A percentile compares a stretch with the other conserved stretches of the same genome.
phyloP scores from a whole-genome alignment of 176 grass and related monocot species.

The Bonia amplexicaulis region DNA sequence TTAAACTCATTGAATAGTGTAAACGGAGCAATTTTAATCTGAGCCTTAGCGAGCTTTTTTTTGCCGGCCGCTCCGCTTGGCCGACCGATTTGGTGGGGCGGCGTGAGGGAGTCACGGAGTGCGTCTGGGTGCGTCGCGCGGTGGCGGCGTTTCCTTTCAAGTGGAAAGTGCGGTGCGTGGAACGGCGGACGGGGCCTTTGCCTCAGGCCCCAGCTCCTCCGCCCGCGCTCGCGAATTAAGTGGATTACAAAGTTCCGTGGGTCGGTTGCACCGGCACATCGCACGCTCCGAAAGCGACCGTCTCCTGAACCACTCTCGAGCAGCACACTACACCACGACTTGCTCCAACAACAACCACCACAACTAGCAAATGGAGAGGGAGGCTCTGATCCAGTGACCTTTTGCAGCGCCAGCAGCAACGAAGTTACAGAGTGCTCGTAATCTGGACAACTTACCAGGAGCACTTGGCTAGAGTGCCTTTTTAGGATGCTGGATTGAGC shows the following conservation, averaged over 20 bases:
- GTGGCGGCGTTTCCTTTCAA: too few species aligned
- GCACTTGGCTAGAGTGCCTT: not conserved
- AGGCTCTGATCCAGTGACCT: too few species aligned
- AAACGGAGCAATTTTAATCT: too few species aligned
- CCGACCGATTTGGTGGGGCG: too few species aligned
- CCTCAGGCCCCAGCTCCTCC: not conserved
- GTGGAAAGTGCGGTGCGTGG: not conserved
- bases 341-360: not conserved
- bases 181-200: not conserved
- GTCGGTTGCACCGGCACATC: not conserved
- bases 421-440: not conserved
- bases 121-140: too few species aligned
- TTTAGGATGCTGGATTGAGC: constrained; percentile 14
- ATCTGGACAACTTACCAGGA: not conserved
- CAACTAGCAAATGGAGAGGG: too few species aligned
- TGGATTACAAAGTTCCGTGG: constrained; percentile 23
- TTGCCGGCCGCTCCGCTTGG: too few species aligned
- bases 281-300: not conserved
- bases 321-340: not conserved
- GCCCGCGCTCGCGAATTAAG: not conserved
- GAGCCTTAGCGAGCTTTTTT: too few species aligned
- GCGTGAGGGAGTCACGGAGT: too few species aligned
- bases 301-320: constrained; percentile 19
- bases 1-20: too few species aligned
- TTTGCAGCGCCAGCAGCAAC: too few species aligned